Percentiles rank a stretch among this genome's conserved stretches.
phyloP scores from a whole-genome alignment of 129 eudicot genomes.

The Arctium minus region DNA sequence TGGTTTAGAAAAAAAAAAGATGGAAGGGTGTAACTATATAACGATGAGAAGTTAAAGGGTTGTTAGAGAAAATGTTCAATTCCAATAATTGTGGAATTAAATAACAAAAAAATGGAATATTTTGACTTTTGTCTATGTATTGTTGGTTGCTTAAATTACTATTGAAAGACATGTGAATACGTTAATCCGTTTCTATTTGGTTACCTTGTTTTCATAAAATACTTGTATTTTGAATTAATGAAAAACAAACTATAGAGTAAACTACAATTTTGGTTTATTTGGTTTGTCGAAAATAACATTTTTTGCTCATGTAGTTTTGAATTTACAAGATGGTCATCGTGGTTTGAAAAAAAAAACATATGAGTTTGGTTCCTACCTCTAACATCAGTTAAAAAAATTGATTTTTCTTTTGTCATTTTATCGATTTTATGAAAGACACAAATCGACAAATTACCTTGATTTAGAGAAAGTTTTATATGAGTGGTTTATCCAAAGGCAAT shows the following conservation, averaged over 20 bases:
- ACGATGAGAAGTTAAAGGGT: constrained; percentile 11
- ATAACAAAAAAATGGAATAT: constrained; percentile 6
- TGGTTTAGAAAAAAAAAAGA: background rate
- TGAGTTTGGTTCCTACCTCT: no score
- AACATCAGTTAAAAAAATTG: no score
- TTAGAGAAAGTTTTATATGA: no score
- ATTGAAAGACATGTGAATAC: constrained; percentile 15
- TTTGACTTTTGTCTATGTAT: constrained; percentile 22
- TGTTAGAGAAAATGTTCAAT: background rate
- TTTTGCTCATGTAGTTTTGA: no score
- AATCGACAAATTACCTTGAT: no score
- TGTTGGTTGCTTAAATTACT: constrained; percentile 23
- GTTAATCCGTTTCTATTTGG: constrained; percentile 15
- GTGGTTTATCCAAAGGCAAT: no score
- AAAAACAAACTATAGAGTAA: background rate
- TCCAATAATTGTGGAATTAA: constrained; percentile 32
- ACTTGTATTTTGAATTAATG: background rate
- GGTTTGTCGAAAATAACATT: no score
- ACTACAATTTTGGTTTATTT: no score
- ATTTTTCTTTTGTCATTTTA: no score
- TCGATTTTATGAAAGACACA: no score
- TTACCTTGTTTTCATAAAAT: constrained; percentile 12
- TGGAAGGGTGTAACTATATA: constrained; percentile 6
- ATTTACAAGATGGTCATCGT: no score
- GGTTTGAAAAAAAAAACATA: no score